A percentile compares a stretch with the other conserved stretches of the same genome.
These are phyloP conservation scores for Leishmania turanica DNA, from an alignment of 208 protist genomes.

Conservation along the genomic window DNA sequence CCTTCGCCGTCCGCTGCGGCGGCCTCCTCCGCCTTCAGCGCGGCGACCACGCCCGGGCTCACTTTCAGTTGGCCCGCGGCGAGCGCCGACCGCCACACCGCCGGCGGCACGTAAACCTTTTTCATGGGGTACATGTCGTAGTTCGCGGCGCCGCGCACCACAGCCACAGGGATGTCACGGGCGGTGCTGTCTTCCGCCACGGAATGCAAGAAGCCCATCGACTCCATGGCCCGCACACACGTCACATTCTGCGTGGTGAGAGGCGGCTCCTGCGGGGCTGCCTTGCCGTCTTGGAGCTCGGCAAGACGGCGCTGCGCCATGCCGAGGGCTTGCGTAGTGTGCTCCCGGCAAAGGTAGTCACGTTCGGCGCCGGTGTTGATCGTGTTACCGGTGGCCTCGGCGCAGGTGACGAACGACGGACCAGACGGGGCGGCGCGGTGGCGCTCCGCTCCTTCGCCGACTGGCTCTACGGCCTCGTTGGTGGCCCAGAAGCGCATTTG, in stretches of 20 bases:
- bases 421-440: conserved; percentile 9
- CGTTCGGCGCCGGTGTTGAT: conserved; percentile 54
- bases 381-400: conserved; percentile 52
- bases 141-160: conserved; percentile 53
- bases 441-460: not conserved
- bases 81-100: conserved; percentile 26
- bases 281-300: conserved; percentile 4
- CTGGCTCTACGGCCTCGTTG: conserved; percentile 46
- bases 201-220: conserved; percentile 47
- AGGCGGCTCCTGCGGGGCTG: not conserved
- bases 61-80: conserved; percentile 12
- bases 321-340: conserved; percentile 42
- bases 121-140: conserved; percentile 66
- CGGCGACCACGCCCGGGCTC: conserved; percentile 20
- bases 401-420: conserved; percentile 50
- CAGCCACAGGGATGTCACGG: conserved; percentile 40
- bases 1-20: not conserved
- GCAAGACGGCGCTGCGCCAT: conserved; percentile 1
- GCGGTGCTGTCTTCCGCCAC: conserved; percentile 15
- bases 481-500: conserved; percentile 42
- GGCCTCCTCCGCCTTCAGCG: not conserved
- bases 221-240: conserved; percentile 71
- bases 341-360: conserved; percentile 68
- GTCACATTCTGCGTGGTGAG: conserved; percentile 43
- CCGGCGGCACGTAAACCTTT: conserved; percentile 39